These are phyloP conservation scores for Neurospora tetraspora DNA, from an alignment of 495 filamentous ascomycete genomes.

Conservation along the genomic window DNA sequence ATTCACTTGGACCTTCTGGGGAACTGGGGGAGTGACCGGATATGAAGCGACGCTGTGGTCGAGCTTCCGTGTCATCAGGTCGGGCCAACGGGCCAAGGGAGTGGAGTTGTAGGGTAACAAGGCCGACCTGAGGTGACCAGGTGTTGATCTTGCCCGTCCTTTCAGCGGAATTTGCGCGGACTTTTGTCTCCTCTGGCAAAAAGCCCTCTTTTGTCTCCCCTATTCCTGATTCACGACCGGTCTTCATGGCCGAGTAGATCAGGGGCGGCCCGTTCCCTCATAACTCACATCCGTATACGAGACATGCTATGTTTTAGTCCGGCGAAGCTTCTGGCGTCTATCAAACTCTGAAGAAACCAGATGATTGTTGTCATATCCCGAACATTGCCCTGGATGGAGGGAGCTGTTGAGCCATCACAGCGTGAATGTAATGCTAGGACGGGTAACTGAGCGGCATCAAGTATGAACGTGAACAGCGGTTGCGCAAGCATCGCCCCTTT, in stretches of 20 bases:
- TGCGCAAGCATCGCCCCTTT: neutral
- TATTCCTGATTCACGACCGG: neutral
- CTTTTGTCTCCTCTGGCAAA: neutral
- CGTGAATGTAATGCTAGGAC: neutral
- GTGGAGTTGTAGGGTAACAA: conserved; percentile 9
- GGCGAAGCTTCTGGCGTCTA: neutral
- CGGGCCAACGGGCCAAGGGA: conserved; percentile 6
- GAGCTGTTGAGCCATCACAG: neutral
- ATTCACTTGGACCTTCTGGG: neutral
- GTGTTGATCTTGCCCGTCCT: neutral
- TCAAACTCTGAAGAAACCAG: neutral
- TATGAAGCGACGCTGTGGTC: neutral
- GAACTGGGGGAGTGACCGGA: neutral
- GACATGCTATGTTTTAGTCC: neutral
- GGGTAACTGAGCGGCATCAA: neutral
- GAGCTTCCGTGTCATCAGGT: neutral
- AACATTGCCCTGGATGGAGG: neutral
- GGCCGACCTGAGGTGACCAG: conserved; percentile 11
- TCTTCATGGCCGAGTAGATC: neutral
- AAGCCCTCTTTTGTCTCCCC: neutral
- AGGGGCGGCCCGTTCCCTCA: neutral
- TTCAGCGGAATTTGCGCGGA: neutral
- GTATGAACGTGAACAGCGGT: neutral
- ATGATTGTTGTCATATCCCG: neutral
- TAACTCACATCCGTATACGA: neutral